Conservation (phyloP, 306 rosid genomes). For the Clitoria ternatea region DNA sequence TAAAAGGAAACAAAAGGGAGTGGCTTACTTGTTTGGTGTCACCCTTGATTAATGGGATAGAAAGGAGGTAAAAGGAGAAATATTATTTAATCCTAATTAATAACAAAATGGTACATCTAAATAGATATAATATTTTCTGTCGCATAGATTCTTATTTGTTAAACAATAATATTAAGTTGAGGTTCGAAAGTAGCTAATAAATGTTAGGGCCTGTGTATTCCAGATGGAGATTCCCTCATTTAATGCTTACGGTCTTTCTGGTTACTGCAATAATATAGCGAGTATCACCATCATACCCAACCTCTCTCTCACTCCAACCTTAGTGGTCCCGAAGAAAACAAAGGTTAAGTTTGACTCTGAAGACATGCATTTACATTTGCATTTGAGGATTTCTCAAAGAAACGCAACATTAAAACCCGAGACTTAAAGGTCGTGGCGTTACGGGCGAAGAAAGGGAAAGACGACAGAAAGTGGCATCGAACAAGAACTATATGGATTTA, state of each 20-base stretch:
- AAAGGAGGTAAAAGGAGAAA: too few relatives aligned
- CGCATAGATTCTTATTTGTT: too few relatives aligned
- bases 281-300: conserved; percentile 39
- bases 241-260: conserved; percentile 31
- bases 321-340: background rate
- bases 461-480: conserved; percentile 3
- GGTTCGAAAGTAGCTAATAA: too few relatives aligned
- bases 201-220: conserved; percentile 34
- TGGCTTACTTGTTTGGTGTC: too few relatives aligned
- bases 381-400: background rate
- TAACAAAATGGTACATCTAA: too few relatives aligned
- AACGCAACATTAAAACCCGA: background rate
- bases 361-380: too few relatives aligned
- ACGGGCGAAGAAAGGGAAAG: conserved; percentile 10
- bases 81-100: too few relatives aligned
- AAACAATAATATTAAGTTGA: too few relatives aligned
- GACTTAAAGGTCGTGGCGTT: conserved; percentile 9
- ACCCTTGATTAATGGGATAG: too few relatives aligned
- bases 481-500: conserved; percentile 27
- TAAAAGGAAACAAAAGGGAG: too few relatives aligned
- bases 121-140: too few relatives aligned
- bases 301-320: background rate
- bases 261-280: background rate
- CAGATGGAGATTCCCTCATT: conserved; percentile 56
- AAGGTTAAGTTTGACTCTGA: conserved; percentile 24